A percentile compares a stretch with the other conserved stretches of the same genome.
Evolutionary conservation across 192 early-diverging fungal species (phyloP).

Genomic region (Coemansia sp.): DNA sequence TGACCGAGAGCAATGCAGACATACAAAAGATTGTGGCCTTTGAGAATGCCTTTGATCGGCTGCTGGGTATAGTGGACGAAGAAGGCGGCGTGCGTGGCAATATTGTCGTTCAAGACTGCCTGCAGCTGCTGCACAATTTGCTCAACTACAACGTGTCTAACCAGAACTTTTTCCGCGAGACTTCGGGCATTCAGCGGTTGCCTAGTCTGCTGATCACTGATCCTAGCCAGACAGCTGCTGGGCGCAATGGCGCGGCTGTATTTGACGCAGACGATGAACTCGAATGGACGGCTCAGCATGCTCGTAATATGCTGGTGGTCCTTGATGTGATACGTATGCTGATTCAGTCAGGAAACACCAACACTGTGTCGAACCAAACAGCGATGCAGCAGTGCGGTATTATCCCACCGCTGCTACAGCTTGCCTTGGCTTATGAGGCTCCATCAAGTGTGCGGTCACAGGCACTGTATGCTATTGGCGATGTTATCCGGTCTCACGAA

Average conservation of each 20-base stretch:
- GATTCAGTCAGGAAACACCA: slow-evolving; percentile 82
- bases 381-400: slow-evolving; percentile 84
- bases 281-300: slow-evolving; percentile 82
- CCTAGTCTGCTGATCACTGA: slow-evolving; percentile 69
- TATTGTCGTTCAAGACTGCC: slow-evolving; percentile 90
- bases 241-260: slow-evolving; percentile 23
- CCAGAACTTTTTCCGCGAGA: slow-evolving; percentile 98
- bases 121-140: slow-evolving; percentile 89
- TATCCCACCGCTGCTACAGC: slow-evolving; percentile 73
- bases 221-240: slow-evolving; percentile 49
- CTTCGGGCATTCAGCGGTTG: slow-evolving; percentile 86
- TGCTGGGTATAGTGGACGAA: slow-evolving; percentile 83
- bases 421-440: slow-evolving; percentile 70
- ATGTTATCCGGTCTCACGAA: slow-evolving; percentile 72
- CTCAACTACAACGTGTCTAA: slow-evolving; percentile 96
- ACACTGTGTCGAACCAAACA: slow-evolving; percentile 85
- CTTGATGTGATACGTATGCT: slow-evolving; percentile 88
- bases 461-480: slow-evolving; percentile 83
- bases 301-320: slow-evolving; percentile 81
- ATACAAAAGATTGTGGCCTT: slow-evolving; percentile 99
- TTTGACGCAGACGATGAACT: slow-evolving; percentile 44
- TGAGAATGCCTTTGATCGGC: slow-evolving; percentile 93
- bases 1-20: slow-evolving; percentile 91
- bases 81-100: slow-evolving; percentile 92
- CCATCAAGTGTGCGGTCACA: slow-evolving; percentile 76